A percentile compares a stretch with the other conserved stretches of the same genome.
phyloP scores from a whole-genome alignment of 2,329 filamentous ascomycete genomes.

The Cercospora beticola region DNA sequence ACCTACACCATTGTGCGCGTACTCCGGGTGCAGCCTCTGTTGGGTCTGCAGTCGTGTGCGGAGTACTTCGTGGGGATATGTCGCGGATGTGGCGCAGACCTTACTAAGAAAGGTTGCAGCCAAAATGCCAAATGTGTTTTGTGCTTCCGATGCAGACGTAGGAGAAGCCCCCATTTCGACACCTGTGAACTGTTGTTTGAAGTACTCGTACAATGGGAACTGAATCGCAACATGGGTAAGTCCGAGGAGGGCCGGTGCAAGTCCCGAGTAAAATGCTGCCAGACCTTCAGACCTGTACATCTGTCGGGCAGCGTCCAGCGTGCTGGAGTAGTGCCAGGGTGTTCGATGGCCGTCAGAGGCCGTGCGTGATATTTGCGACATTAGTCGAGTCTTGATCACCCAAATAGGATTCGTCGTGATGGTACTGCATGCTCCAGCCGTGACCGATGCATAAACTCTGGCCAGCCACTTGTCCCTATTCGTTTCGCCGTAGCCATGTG shows the following conservation, averaged over 20 bases:
- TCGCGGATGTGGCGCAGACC: constrained; percentile 87
- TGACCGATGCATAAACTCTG: constrained; percentile 84
- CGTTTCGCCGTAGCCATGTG: constrained; percentile 45
- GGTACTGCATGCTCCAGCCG: constrained; percentile 89
- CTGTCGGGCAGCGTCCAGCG: constrained; percentile 86
- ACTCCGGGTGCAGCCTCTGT: constrained; percentile 61
- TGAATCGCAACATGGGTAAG: constrained; percentile 95
- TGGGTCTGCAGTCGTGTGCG: constrained; percentile 93
- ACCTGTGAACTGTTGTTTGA: constrained; percentile 89
- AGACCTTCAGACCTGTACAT: constrained; percentile 94
- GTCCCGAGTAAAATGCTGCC: constrained; percentile 88
- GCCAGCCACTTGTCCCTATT: constrained; percentile 68
- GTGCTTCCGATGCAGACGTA: constrained; percentile 38
- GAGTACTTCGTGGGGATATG: constrained; percentile 96
- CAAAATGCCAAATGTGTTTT: constrained; percentile 80
- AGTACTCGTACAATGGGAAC: constrained; percentile 91
- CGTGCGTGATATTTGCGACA: constrained; percentile 77
- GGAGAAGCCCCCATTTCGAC: constrained; percentile 74
- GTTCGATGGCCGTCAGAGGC: constrained; percentile 58
- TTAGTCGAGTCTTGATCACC: constrained; percentile 97
- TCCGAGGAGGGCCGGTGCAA: constrained; percentile 87
- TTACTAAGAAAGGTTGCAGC: constrained; percentile 91
- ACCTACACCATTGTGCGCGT: constrained; percentile 50
- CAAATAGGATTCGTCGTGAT: constrained; percentile 96
- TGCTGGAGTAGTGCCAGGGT: constrained; percentile 90